Conservation (phyloP, 768 basidiomycete species). For the Calocybe indica region DNA sequence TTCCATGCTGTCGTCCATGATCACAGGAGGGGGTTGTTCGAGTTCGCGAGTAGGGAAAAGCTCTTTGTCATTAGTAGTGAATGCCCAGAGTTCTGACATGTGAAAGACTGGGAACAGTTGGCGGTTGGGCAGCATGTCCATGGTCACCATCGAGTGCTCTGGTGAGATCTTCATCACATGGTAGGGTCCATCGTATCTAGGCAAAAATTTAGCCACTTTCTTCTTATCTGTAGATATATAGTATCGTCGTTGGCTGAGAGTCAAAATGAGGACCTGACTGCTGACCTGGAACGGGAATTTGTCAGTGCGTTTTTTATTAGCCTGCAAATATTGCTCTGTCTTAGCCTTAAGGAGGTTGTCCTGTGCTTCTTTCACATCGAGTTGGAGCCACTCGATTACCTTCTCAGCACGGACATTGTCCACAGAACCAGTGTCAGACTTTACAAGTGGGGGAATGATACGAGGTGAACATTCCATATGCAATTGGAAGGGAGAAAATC, state of each 20-base stretch:
- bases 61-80: no score
- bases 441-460: not conserved
- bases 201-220: no score
- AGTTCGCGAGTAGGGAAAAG: no score
- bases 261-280: slow-evolving; percentile 22
- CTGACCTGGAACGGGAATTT: not conserved
- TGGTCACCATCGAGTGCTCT: slow-evolving; percentile 44
- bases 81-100: no score
- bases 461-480: slow-evolving; percentile 9
- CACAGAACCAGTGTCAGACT: not conserved
- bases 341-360: slow-evolving; percentile 13
- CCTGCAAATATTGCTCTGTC: slow-evolving; percentile 14
- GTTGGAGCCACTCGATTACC: slow-evolving; percentile 4
- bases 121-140: no score
- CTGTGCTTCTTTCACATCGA: slow-evolving; percentile 1
- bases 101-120: no score
- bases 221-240: no score
- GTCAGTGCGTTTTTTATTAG: slow-evolving; percentile 3
- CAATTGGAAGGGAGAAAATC: slow-evolving; percentile 25
- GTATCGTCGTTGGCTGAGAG: slow-evolving; percentile 13
- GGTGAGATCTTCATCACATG: no score
- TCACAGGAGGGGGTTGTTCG: no score
- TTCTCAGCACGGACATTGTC: slow-evolving; percentile 3
- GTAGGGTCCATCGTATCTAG: no score
- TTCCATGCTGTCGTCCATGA: no score